A percentile compares a stretch with the other conserved stretches of the same genome.
Conservation (phyloP, 192 early-diverging fungal species). For the Jimgerdemannia lactiflua region DNA sequence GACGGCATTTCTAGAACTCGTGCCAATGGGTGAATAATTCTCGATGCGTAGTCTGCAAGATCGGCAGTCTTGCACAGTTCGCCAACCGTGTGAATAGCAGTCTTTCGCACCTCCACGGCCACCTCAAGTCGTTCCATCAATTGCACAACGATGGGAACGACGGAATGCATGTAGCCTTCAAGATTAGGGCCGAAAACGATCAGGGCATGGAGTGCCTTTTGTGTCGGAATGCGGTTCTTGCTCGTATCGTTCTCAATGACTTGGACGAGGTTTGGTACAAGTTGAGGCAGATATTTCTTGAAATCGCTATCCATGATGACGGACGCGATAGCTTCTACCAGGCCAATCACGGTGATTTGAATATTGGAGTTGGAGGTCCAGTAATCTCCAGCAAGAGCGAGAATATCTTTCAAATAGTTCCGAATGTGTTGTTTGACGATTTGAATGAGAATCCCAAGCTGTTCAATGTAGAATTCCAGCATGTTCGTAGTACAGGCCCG, state of each 20-base stretch:
- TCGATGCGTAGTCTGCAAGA: slow-evolving; percentile 81
- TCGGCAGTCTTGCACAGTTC: slow-evolving; percentile 74
- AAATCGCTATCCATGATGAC: slow-evolving; percentile 85
- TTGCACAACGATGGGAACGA: slow-evolving; percentile 80
- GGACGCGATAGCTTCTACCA: slow-evolving; percentile 81
- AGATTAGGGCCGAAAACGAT: slow-evolving; percentile 81
- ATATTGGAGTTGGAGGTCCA: slow-evolving; percentile 67
- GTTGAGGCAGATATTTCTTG: slow-evolving; percentile 74
- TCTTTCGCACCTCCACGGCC: slow-evolving; percentile 56
- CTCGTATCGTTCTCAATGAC: slow-evolving; percentile 66
- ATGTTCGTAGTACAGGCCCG: slow-evolving; percentile 60
- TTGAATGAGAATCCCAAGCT: slow-evolving; percentile 75
- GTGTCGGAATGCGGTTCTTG: slow-evolving; percentile 41
- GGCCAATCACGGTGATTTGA: slow-evolving; percentile 78
- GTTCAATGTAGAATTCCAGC: slow-evolving; percentile 90
- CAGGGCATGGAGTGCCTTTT: slow-evolving; percentile 76
- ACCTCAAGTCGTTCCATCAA: slow-evolving; percentile 73
- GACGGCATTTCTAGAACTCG: slow-evolving; percentile 60
- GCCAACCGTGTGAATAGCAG: slow-evolving; percentile 69
- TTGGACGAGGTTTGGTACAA: slow-evolving; percentile 79
- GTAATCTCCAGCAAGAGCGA: slow-evolving; percentile 75
- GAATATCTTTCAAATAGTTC: slow-evolving; percentile 76
- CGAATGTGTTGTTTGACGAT: slow-evolving; percentile 89
- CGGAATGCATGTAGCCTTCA: slow-evolving; percentile 83
- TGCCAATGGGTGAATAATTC: slow-evolving; percentile 83